Evolutionary conservation across 2,329 filamentous ascomycete species (phyloP), one percentile per base, ranked within the genome.

Genomic region (Aspergillus tanneri): DNA sequence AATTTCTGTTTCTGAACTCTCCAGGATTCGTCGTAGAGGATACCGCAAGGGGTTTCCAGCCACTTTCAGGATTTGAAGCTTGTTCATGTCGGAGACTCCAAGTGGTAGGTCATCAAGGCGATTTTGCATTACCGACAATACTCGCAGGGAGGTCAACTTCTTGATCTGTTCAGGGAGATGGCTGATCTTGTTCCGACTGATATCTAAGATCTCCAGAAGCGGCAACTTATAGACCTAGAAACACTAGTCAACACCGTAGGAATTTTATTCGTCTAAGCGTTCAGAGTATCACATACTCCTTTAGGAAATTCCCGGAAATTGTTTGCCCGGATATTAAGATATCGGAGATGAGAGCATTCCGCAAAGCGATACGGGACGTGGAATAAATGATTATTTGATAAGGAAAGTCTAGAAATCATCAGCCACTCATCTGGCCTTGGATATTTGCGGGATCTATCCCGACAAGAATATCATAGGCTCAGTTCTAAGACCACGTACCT

Each of bases 121-220:
- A 67, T 96, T 96, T 64, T 88, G 88, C 58, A 88, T 87, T 27
- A 96, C 81, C 2, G 90, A 91, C 46, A 97, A 77, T 12, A 96
- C 91, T 64, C 95, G 95, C 55, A 97, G 75, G 2, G 89, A 95
- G 4, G 85, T 85, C 61, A 97, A 77, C 63, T 85, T 89, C 51
- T 81, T 82, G 53, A 96, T 88, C 45, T 91, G 87, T 38, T 85
- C 82, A 0, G 92, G 90, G 2, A 97, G 79, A 8, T 81, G 75
- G 39, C 81, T 82, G 52, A 97, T 84, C 67, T 87, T 89, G 67
- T 97, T 97, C 60, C 88, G 83, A 66, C 90, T 91, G 46, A 97
- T 79, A 71, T 97, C 92, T 52, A 97, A 81, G 50, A 96, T 96
- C 71, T 97, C 91, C 46, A 97, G 81, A 25, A 90, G 87, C 43